A percentile compares a stretch with the other conserved stretches of the same genome.
Conservation (phyloP, 306 rosid species). For the Sphenostylis stenocarpa region DNA sequence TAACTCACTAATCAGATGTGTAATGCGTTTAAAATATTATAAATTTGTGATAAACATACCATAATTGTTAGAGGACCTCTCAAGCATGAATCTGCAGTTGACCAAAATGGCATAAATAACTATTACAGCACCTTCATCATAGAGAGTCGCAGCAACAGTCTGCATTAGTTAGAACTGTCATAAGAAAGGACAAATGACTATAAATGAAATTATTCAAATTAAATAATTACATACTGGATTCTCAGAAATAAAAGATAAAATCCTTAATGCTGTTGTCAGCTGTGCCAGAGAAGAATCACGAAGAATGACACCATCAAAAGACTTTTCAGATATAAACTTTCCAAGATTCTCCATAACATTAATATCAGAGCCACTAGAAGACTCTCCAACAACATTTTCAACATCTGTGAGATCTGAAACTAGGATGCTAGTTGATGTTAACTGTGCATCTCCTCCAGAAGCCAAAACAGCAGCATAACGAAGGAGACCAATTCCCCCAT, state of each 20-base stretch:
- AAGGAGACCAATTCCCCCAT: constrained; percentile 85
- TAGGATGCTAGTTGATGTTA: constrained; percentile 65
- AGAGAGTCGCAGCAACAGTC: constrained; percentile 81
- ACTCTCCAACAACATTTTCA: constrained; percentile 81
- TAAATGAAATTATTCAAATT: constrained; percentile 22
- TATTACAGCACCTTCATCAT: constrained; percentile 87
- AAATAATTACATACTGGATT: constrained; percentile 66
- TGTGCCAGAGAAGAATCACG: constrained; percentile 92
- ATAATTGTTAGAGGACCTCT: constrained; percentile 86
- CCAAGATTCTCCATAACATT: constrained; percentile 97
- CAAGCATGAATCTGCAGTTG: constrained; percentile 90
- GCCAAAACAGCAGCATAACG: constrained; percentile 92
- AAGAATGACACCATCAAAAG: constrained; percentile 87
- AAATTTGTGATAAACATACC: constrained; percentile 53
- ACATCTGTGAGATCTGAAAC: constrained; percentile 88
- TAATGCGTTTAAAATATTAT: constrained; percentile 6
- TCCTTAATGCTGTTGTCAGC: constrained; percentile 89
- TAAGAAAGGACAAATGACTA: constrained; percentile 27
- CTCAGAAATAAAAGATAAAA: constrained; percentile 94
- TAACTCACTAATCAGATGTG: constrained; percentile 2
- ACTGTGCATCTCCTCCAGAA: constrained; percentile 97
- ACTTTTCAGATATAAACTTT: constrained; percentile 80
- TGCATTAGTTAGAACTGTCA: constrained; percentile 46
- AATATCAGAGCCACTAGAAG: constrained; percentile 71
- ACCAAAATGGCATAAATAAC: constrained; percentile 83